Conservation (phyloP, 805 yeast species). For the Candida endomychidarum region DNA sequence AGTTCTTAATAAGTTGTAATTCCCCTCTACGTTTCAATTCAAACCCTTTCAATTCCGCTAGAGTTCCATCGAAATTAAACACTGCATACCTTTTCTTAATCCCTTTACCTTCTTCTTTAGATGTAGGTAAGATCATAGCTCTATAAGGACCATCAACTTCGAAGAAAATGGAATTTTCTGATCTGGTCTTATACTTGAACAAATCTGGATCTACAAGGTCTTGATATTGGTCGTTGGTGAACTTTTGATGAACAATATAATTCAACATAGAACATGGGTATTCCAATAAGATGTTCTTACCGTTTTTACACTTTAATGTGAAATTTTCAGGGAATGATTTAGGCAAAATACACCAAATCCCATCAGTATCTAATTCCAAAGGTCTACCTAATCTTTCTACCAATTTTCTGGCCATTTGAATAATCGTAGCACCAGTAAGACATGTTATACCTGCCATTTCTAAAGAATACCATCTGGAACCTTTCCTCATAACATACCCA, state of each 20-base stretch:
- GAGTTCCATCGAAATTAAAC: slow-evolving; percentile 87
- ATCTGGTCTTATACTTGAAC: slow-evolving; percentile 68
- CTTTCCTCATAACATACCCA: slow-evolving; percentile 98
- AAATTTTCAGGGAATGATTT: slow-evolving; percentile 89
- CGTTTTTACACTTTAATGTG: slow-evolving; percentile 67
- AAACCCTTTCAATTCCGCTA: slow-evolving; percentile 96
- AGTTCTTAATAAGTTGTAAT: slow-evolving; percentile 85
- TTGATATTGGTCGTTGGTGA: slow-evolving; percentile 94
- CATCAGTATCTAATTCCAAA: slow-evolving; percentile 95
- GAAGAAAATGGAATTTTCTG: slow-evolving; percentile 93
- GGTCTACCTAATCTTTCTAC: slow-evolving; percentile 96
- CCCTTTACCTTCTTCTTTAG: slow-evolving; percentile 96
- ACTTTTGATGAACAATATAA: slow-evolving; percentile 84
- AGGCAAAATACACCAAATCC: slow-evolving; percentile 98
- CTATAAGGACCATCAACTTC: slow-evolving; percentile 99
- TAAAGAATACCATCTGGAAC: slow-evolving; percentile 99
- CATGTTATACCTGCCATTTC: slow-evolving; percentile 99
- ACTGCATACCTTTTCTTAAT: slow-evolving; percentile 96
- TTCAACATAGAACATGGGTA: slow-evolving; percentile 97
- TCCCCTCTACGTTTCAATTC: slow-evolving; percentile 98
- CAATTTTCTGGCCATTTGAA: slow-evolving; percentile 91
- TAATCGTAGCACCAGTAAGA: slow-evolving; percentile 95
- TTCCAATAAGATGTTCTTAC: slow-evolving; percentile 73
- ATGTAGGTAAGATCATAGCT: slow-evolving; percentile 96
- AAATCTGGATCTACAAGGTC: slow-evolving; percentile 69